phyloP scores from a whole-genome alignment of 2,329 filamentous ascomycete species.

The Xylaria sp. region DNA sequence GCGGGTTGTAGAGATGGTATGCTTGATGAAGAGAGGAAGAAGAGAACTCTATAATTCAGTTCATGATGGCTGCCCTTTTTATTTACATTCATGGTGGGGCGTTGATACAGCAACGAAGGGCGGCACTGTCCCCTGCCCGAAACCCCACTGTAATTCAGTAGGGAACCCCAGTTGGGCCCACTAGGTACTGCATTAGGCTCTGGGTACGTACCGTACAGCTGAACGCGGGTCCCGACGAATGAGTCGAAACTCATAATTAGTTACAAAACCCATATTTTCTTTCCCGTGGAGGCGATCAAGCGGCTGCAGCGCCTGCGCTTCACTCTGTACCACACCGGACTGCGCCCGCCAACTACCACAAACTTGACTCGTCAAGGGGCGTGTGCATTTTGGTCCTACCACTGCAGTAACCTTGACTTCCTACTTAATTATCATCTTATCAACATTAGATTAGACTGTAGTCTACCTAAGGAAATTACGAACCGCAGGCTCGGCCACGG shows the following conservation, averaged over 20 bases:
- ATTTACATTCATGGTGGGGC: slow-evolving; percentile 46
- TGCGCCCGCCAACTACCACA: background rate
- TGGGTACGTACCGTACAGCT: background rate
- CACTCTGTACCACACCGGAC: background rate
- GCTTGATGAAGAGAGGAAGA: slow-evolving; percentile 41
- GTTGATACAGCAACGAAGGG: slow-evolving; percentile 34
- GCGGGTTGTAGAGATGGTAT: slow-evolving; percentile 25
- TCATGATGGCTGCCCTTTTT: slow-evolving; percentile 36
- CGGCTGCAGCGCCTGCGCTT: background rate
- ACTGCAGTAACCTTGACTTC: too few relatives aligned
- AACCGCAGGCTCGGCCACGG: background rate
- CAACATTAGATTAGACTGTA: slow-evolving; percentile 7
- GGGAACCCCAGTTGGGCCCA: background rate
- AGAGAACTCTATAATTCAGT: slow-evolving; percentile 37
- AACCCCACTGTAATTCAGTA: background rate
- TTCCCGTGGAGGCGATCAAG: background rate
- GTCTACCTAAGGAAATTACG: background rate
- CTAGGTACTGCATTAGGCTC: background rate
- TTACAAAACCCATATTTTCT: background rate
- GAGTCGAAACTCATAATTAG: background rate
- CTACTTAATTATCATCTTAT: too few relatives aligned
- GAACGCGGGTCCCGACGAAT: background rate
- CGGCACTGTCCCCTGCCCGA: background rate
- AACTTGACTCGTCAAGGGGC: background rate
- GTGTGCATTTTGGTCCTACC: background rate